Conservation (phyloP, 768 basidiomycete genomes). For the Psilocybe cubensis region DNA sequence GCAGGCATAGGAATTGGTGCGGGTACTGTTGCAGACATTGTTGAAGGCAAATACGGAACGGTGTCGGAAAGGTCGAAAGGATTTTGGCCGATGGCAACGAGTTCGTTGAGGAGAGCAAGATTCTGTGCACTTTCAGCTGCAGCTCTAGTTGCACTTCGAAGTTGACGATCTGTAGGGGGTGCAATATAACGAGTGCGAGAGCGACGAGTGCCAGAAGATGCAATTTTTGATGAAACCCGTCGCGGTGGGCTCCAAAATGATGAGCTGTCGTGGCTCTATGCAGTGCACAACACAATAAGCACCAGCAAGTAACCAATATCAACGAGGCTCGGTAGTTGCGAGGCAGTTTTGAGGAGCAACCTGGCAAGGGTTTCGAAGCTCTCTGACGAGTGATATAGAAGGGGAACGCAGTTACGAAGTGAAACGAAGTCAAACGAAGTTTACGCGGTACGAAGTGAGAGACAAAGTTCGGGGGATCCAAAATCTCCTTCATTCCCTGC, state of each 20-base stretch:
- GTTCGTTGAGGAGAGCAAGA: constrained; percentile 3
- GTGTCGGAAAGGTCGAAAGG: constrained; percentile 10
- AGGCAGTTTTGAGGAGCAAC: neutral
- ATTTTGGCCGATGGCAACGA: constrained; percentile 10
- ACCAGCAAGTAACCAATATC: neutral
- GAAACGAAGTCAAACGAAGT: too few relatives aligned
- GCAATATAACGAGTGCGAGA: neutral
- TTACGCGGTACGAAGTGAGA: too few relatives aligned
- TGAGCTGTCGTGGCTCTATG: constrained; percentile 3
- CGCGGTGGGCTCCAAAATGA: constrained; percentile 26
- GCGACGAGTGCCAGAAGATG: constrained; percentile 2
- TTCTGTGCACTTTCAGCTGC: neutral
- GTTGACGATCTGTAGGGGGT: neutral
- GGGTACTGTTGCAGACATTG: neutral
- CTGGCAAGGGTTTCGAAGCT: neutral
- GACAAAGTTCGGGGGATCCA: too few relatives aligned
- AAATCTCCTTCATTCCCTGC: too few relatives aligned
- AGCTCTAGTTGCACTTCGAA: neutral
- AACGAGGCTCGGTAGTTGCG: neutral
- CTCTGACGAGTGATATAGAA: too few relatives aligned
- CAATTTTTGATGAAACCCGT: constrained; percentile 17
- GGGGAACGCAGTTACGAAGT: too few relatives aligned
- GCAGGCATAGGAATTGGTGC: constrained; percentile 12
- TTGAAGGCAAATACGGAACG: neutral
- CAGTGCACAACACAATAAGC: neutral